A percentile compares a stretch with the other conserved stretches of the same genome.
Evolutionary conservation across 257 asterid species (phyloP).

Genomic region (Voacanga thouarsii): DNA sequence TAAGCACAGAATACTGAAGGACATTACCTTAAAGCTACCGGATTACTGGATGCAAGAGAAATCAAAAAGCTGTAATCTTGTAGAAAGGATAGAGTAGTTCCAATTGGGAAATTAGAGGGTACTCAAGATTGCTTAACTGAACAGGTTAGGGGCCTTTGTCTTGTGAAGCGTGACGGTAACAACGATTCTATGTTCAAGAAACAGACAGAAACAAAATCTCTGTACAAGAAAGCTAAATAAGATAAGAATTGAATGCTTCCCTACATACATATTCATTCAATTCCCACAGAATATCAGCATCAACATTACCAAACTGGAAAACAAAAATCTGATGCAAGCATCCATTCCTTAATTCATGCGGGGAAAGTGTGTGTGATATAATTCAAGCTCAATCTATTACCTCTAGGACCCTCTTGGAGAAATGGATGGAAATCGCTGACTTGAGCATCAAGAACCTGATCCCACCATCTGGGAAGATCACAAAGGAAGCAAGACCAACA

Average conservation of each 20-base stretch:
- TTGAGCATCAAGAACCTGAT: slow-evolving; percentile 60
- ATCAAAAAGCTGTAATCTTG: neutral
- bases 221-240: neutral
- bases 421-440: slow-evolving; percentile 56
- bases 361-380: neutral
- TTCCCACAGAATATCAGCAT: neutral
- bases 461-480: slow-evolving; percentile 42
- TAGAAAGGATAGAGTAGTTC: neutral
- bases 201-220: neutral
- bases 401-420: slow-evolving; percentile 73
- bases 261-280: neutral
- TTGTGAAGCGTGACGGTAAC: neutral
- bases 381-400: slow-evolving; percentile 22
- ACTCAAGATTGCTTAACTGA: neutral
- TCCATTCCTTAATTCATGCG: neutral
- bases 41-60: neutral
- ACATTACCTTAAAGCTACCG: neutral
- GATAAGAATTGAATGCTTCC: neutral
- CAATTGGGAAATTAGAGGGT: neutral
- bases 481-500: slow-evolving; percentile 40
- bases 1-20: neutral
- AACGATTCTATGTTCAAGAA: neutral
- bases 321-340: neutral
- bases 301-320: neutral
- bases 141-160: neutral